Evolutionary conservation across 2,329 filamentous ascomycete genomes (phyloP).

Genomic region (Onygenales sp.): DNA sequence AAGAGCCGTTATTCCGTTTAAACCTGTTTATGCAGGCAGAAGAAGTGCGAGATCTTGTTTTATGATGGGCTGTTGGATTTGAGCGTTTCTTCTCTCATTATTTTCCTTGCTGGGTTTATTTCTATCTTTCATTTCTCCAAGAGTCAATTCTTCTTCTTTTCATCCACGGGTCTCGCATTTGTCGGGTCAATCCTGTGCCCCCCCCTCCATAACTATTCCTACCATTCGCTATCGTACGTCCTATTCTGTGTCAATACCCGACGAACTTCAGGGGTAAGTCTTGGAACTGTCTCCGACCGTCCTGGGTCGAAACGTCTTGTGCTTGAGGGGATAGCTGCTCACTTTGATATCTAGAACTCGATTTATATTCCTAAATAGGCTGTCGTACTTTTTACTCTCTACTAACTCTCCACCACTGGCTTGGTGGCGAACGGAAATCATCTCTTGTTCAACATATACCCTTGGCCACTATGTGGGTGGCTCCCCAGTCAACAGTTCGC

Average conservation of each 20-base stretch:
- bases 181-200: too few relatives aligned
- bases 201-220: too few relatives aligned
- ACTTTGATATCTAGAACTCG: background rate
- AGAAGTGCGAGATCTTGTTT: background rate
- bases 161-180: background rate
- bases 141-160: background rate
- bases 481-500: constrained; percentile 12
- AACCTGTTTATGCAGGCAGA: background rate
- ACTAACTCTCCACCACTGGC: too few relatives aligned
- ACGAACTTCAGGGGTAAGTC: background rate
- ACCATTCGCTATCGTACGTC: background rate
- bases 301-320: too few relatives aligned
- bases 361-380: too few relatives aligned
- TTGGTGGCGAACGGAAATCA: background rate
- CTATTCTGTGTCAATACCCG: background rate
- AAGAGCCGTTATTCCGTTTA: background rate
- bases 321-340: too few relatives aligned
- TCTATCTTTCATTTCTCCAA: background rate
- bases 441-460: background rate
- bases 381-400: too few relatives aligned
- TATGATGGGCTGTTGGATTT: too few relatives aligned
- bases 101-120: background rate
- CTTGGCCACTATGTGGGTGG: constrained; percentile 17
- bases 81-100: too few relatives aligned
- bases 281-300: too few relatives aligned